phyloP scores from a whole-genome alignment of 768 basidiomycete species.

The Daedaleopsis sinensis region DNA sequence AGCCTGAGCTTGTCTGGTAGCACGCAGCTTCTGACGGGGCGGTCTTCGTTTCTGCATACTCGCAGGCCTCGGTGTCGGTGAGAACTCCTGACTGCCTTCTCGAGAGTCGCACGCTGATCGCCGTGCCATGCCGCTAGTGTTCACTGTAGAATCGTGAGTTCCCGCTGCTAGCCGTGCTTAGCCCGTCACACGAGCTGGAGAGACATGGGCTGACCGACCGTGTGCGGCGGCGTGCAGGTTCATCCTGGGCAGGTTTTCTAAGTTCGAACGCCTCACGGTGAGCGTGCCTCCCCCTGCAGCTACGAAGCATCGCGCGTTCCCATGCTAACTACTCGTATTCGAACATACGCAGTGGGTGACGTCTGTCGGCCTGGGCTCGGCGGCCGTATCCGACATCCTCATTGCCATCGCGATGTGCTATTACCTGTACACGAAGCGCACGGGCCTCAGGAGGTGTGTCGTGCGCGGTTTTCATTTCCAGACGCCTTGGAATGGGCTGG shows the following conservation, averaged over 20 bases:
- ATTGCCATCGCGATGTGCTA: slow-evolving; percentile 53
- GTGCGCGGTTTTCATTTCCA: too few species aligned
- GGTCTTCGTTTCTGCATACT: not conserved
- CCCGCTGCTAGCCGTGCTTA: not conserved
- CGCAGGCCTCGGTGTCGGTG: slow-evolving; percentile 26
- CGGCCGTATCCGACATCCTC: slow-evolving; percentile 51
- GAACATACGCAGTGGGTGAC: slow-evolving; percentile 47
- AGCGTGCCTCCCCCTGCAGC: slow-evolving; percentile 26
- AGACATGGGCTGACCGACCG: too few species aligned
- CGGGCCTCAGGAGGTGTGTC: slow-evolving; percentile 46
- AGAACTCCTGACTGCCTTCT: slow-evolving; percentile 4
- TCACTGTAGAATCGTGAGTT: slow-evolving; percentile 48
- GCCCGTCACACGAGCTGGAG: too few species aligned
- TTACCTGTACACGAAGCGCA: slow-evolving; percentile 48
- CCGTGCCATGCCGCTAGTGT: slow-evolving; percentile 36
- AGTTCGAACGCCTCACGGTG: slow-evolving; percentile 36
- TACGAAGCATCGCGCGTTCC: not conserved
- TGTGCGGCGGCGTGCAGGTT: slow-evolving; percentile 15
- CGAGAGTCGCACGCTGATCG: not conserved
- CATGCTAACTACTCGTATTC: not conserved
- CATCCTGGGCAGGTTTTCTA: slow-evolving; percentile 38
- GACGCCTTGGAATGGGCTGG: not conserved
- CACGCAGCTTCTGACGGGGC: not conserved
- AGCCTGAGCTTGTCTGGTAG: not conserved
- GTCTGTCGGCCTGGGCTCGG: slow-evolving; percentile 46